Evolutionary conservation across 176 grass and related monocot genomes (phyloP), one percentile per base, ranked within the genome.

Genomic region (Eremochloa ophiuroides): DNA sequence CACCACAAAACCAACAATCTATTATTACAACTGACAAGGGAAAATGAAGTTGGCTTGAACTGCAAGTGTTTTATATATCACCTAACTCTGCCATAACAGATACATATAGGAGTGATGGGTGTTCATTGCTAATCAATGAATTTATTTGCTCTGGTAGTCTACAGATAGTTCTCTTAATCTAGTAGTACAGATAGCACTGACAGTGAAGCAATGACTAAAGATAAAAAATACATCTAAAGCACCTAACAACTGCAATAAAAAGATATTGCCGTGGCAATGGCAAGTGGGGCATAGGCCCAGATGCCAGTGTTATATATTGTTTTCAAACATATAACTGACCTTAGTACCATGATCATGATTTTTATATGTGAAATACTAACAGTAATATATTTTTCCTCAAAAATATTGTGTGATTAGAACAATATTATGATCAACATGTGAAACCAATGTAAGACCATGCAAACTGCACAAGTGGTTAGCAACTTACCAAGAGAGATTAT

Each of bases 401-500:
- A 59, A 59, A 18, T 23, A n/a, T 38, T 60, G 5, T 40, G 37
- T 69, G 23, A 14, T 4, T 65, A 69, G 66, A 22, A 71, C 61
- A 41, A 33, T 43, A 35, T 28, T 43, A 35, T 28, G 37, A 39
- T 0, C 23, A 70, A 50, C 7, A 51, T 20, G 3, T 72, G 60
- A 74, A 53, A 41, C 42, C 42, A 65, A 65, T 55, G 26, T 69
- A 74, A 62, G 47, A 62, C 37, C 30, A 20, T 13, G 59, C 15
- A 78, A 70, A 50, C 7, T 63, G 40, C 63, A 61, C 0, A 41
- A 42, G 15, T 43, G 39, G 74, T 72, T 71, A 76, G 58, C 55
- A 93, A 91, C 90, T 85, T 83, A 98, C 92, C 92, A 14, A 98
- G 77, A 69, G 86, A 79, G 70, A 98, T 89, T 75, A 93, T 91